These are phyloP conservation scores for Candida piceae DNA, from an alignment of 805 yeast species.

Conservation along the genomic window DNA sequence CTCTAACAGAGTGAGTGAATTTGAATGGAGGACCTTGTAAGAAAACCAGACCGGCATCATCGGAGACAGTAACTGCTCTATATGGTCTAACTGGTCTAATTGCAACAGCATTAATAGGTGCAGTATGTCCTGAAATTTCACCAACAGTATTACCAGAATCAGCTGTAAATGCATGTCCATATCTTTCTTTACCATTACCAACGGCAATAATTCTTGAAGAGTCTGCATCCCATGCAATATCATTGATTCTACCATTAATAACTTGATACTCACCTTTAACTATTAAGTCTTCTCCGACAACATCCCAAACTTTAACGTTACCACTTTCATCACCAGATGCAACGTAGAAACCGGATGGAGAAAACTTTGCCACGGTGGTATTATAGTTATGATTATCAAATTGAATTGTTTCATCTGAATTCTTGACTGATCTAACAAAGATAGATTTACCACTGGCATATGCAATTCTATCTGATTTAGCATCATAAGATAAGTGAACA, in stretches of 20 bases:
- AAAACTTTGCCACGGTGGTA: constrained; percentile 80
- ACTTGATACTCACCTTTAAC: constrained; percentile 75
- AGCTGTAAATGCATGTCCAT: constrained; percentile 88
- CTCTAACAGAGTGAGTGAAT: constrained; percentile 67
- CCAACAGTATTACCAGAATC: constrained; percentile 98
- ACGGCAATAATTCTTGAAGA: constrained; percentile 83
- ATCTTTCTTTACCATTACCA: constrained; percentile 88
- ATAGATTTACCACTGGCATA: constrained; percentile 82
- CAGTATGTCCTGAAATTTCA: constrained; percentile 89
- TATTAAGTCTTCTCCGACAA: constrained; percentile 46
- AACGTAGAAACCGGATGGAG: constrained; percentile 85
- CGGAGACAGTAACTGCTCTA: constrained; percentile 89
- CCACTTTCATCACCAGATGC: constrained; percentile 95
- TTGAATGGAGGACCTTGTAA: constrained; percentile 93
- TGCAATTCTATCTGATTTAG: constrained; percentile 61
- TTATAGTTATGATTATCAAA: constrained; percentile 65
- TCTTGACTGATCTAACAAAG: constrained; percentile 58
- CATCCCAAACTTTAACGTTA: constrained; percentile 83
- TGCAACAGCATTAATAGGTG: constrained; percentile 76
- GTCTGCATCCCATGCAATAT: constrained; percentile 90
- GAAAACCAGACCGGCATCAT: constrained; percentile 81
- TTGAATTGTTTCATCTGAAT: constrained; percentile 52
- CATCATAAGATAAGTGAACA: constrained; percentile 72
- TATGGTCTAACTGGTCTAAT: constrained; percentile 86
- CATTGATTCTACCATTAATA: constrained; percentile 74